Base-by-base conservation (phyloP, 441 rosid species). In the Macaranga tanarius region DNA sequence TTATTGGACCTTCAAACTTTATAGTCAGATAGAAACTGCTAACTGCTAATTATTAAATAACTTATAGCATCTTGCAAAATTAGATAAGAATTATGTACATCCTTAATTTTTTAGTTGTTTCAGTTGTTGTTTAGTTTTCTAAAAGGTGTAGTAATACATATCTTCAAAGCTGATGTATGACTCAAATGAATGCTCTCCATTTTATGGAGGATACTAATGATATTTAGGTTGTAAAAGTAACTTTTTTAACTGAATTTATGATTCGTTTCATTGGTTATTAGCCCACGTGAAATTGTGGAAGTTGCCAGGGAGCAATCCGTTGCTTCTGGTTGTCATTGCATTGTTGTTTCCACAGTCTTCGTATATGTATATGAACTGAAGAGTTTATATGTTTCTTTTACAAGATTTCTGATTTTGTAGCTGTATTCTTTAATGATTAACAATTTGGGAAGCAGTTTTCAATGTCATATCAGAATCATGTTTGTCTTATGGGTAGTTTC, bases 1-100 rank as follows among this genome's bases (percentile, higher is more conserved):
- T 23, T 23, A 28, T 34, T 58, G 62, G 16, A 72, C 73, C 76
- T 75, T 47, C 71, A 64, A 75, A 64, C 67, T 70, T 76, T 60
- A 77, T 50, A 13, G 20, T 55, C 20, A 31, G 40, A 44, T 40
- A 51, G 48, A 57, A 48, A n/a, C 55, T 40, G 54, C 12, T 47
- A 48, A 15, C 68, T 13, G 6, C 7, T 34, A 34, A 34, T 34
- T 34, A 56, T 57, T 28, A 12, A 20, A 9, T 26, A 22, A 22
- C 42, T 31, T 67, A 12, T 10, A 12, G 8, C 22, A 51, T n/a
- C 59, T n/a, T 67, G 34, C n/a, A 31, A 20, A 13, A n/a, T 48
- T 61, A 22, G 3, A 38, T 62, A n/a, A 40, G 52, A 52, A 10
- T 63, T 23, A 13, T 26, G 26, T 58, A 15, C 12, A 17, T 56